phyloP scores from a whole-genome alignment of 306 rosid genomes.

The Corylus avellana region DNA sequence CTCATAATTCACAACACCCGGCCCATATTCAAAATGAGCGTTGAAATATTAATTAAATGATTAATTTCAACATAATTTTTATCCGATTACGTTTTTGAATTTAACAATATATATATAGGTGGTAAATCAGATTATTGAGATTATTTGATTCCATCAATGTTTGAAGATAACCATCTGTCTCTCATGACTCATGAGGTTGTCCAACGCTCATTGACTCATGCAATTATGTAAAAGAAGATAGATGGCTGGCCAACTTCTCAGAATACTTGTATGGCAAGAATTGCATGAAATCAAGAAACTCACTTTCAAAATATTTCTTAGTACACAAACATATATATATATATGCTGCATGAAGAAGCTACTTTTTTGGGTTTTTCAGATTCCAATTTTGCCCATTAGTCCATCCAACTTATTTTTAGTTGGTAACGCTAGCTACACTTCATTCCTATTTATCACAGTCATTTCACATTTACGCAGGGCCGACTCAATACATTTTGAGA shows the following conservation, averaged over 20 bases:
- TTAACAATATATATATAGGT: background rate
- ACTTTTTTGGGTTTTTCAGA: background rate
- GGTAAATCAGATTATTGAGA: background rate
- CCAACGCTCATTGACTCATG: constrained; percentile 40
- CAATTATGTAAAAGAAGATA: background rate
- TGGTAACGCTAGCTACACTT: no score
- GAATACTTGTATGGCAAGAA: constrained; percentile 1
- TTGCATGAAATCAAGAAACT: constrained; percentile 22
- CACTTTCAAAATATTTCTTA: constrained; percentile 15
- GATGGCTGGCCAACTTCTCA: constrained; percentile 28
- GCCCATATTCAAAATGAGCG: no score
- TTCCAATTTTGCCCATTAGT: background rate
- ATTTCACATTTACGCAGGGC: no score
- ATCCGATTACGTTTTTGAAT: no score
- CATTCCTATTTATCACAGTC: no score
- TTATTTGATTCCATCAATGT: background rate
- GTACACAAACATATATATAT: background rate
- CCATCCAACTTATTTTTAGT: background rate
- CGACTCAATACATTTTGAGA: no score
- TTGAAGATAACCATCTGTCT: background rate
- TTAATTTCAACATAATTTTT: background rate
- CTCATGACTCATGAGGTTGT: constrained; percentile 12
- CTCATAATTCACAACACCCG: no score
- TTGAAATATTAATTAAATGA: no score
- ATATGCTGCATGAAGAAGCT: constrained; percentile 20